phyloP scores from a whole-genome alignment of 2,329 filamentous ascomycete genomes.

The Bertia moriformis region DNA sequence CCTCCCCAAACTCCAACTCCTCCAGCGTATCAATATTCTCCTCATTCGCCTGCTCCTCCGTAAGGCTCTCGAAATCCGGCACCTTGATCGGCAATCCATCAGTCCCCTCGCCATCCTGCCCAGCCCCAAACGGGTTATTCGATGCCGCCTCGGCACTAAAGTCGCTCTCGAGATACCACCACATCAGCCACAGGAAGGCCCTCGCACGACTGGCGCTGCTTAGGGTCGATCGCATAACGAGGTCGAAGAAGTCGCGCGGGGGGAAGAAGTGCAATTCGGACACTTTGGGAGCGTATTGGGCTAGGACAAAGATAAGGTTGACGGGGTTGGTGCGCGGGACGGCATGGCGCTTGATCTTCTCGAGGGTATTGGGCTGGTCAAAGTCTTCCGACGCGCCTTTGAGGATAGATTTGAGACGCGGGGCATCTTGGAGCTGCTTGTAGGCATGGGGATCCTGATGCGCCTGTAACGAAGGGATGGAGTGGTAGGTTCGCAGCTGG shows the following conservation, averaged over 20 bases:
- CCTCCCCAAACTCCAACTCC: slow-evolving; percentile 29
- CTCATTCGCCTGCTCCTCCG: slow-evolving; percentile 28
- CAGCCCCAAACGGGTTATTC: slow-evolving; percentile 52
- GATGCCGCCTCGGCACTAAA: slow-evolving; percentile 49
- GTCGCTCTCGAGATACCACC: slow-evolving; percentile 64
- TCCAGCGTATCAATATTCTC: slow-evolving; percentile 32
- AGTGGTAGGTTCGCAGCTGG: slow-evolving; percentile 62
- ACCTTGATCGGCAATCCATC: slow-evolving; percentile 1
- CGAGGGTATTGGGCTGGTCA: slow-evolving; percentile 52
- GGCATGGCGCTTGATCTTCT: slow-evolving; percentile 42
- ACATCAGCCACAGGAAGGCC: slow-evolving; percentile 64
- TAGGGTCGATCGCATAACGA: slow-evolving; percentile 55
- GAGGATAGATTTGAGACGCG: slow-evolving; percentile 60
- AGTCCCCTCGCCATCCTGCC: slow-evolving; percentile 9
- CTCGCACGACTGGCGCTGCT: slow-evolving; percentile 52
- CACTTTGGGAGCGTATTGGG: slow-evolving; percentile 58
- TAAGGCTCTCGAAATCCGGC: slow-evolving; percentile 12
- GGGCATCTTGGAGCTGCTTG: slow-evolving; percentile 64
- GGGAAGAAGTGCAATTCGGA: slow-evolving; percentile 58
- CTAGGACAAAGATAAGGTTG: slow-evolving; percentile 61
- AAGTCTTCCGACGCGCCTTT: slow-evolving; percentile 62
- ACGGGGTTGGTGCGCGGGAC: slow-evolving; percentile 57
- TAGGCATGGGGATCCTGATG: slow-evolving; percentile 63
- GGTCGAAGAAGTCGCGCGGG: slow-evolving; percentile 59
- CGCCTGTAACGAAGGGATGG: slow-evolving; percentile 61